phyloP scores from a whole-genome alignment of 352 stramenopile species.

The Pythium folliculosum region DNA sequence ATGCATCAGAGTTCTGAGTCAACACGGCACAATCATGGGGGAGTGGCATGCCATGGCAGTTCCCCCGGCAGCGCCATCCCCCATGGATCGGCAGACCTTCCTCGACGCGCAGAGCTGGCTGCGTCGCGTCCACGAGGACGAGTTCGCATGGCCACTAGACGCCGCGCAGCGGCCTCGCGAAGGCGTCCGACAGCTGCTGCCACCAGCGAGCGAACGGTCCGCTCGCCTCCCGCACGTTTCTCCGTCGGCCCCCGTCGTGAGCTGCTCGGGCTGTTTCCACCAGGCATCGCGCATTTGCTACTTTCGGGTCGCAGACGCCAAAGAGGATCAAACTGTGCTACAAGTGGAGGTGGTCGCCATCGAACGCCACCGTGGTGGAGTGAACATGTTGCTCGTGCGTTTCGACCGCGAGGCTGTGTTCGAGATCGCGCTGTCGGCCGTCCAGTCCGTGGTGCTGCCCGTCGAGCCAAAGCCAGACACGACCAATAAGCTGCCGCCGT shows the following conservation, averaged over 20 bases:
- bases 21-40: background rate
- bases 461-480: slow-evolving; percentile 6
- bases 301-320: slow-evolving; percentile 22
- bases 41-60: too few relatives aligned
- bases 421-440: slow-evolving; percentile 24
- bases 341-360: slow-evolving; percentile 29
- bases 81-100: slow-evolving; percentile 35
- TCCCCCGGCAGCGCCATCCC: background rate
- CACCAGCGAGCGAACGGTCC: background rate
- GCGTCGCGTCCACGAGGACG: slow-evolving; percentile 15
- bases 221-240: background rate
- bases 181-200: slow-evolving; percentile 3
- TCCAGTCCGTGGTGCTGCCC: slow-evolving; percentile 16
- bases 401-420: slow-evolving; percentile 34
- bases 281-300: slow-evolving; percentile 36
- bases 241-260: background rate
- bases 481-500: slow-evolving; percentile 26
- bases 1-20: background rate
- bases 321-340: slow-evolving; percentile 41
- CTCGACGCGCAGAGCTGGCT: slow-evolving; percentile 39
- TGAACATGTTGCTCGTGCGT: slow-evolving; percentile 23
- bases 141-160: slow-evolving; percentile 7
- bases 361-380: background rate
- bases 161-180: background rate
- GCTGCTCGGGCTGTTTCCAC: slow-evolving; percentile 44